phyloP scores from a whole-genome alignment of 2,329 filamentous ascomycete genomes.

The Exophiala bonariae region DNA sequence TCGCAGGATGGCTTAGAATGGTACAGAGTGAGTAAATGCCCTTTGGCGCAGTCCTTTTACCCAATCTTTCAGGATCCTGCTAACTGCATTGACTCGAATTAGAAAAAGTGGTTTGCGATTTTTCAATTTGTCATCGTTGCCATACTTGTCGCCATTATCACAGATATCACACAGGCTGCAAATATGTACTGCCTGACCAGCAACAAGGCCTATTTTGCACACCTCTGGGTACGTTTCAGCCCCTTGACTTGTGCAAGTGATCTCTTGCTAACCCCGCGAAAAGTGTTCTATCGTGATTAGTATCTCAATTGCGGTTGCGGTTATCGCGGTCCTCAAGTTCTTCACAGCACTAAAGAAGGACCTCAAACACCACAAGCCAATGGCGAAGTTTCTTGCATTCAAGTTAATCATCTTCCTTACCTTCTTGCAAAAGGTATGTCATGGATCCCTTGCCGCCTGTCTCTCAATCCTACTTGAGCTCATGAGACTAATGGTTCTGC shows the following conservation, averaged over 20 bases:
- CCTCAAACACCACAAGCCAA: constrained; percentile 31
- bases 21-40: constrained; percentile 28
- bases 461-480: too few species aligned
- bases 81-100: not conserved
- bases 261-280: not conserved
- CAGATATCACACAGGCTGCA: constrained; percentile 33
- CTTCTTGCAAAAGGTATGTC: constrained; percentile 32
- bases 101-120: constrained; percentile 37
- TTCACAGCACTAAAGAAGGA: constrained; percentile 30
- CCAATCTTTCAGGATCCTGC: constrained; percentile 2
- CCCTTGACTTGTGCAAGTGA: not conserved
- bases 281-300: constrained; percentile 17
- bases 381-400: constrained; percentile 36
- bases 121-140: constrained; percentile 43
- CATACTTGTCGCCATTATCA: constrained; percentile 29
- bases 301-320: constrained; percentile 27
- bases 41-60: not conserved
- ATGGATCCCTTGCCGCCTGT: not conserved
- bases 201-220: constrained; percentile 35
- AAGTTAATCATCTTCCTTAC: constrained; percentile 36
- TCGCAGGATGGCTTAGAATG: constrained; percentile 31
- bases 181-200: constrained; percentile 35
- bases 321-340: constrained; percentile 31
- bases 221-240: constrained; percentile 36
- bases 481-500: too few species aligned